Evolutionary conservation across 2,329 filamentous ascomycete genomes (phyloP), one percentile per base, ranked within the genome.

Genomic region (Septoria linicola): DNA sequence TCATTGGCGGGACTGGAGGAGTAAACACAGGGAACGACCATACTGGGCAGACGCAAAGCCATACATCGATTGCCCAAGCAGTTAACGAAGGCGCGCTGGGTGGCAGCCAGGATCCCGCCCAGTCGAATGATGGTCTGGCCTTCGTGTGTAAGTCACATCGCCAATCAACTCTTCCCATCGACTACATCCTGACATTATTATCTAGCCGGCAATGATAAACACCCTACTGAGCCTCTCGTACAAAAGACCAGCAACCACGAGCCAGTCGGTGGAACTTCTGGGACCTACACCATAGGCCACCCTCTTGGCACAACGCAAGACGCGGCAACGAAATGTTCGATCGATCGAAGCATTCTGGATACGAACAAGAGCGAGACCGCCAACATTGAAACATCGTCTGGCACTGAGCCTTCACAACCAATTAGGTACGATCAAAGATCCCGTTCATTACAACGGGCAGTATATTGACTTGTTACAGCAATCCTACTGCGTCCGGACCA

Each of bases 231-330:
- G 17, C 25, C 30, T 5, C 23, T 47, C 5, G 16, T 37, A n/a
- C 34, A n/a, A 11, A 47, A 47, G 44, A 40, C 35, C 4, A 39
- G 21, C 44, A 37, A 40, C 23, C 43, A 46, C 23, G 21, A 23
- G 21, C 44, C 44, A 40, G 14, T 31, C 6, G 7, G 16, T 8
- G 44, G 44, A 4, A 47, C 44, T 7, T 21, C 6, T 13, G 44
- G 23, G 10, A 10, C 23, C 34, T 47, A 47, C 34, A 47, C 44
- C 35, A 47, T 30, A 35, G 35, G 35, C 13, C 32, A 47, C 8
- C 20, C 39, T 14, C 39, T 41, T 8, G 21, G 21, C 20, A 27
- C 39, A 4, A 41, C 8, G 10, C 32, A 40, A 19, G 20, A 21
- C 16, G 11, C 13, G 36, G 4, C 36, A 13, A 17, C 20, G 5